Base-by-base conservation (phyloP, 306 rosid species). In the Cyamopsis tetragonoloba region DNA sequence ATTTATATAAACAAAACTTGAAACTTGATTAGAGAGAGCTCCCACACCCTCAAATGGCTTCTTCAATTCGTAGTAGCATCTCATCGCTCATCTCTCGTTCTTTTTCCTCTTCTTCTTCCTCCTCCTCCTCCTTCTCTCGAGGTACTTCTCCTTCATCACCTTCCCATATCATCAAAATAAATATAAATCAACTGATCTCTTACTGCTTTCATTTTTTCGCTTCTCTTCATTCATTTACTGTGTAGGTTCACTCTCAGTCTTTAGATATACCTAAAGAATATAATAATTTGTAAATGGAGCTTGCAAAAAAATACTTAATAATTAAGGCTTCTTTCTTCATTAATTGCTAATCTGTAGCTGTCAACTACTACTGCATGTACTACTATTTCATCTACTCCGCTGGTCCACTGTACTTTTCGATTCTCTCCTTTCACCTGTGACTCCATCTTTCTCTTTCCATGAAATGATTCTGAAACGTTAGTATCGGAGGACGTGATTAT, bases 11-110 rank as follows among this genome's bases (percentile, higher is more conserved):
- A n/a, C n/a, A n/a, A n/a, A n/a, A n/a, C n/a, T n/a, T n/a, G n/a
- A 26, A 24, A n/a, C 11, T 24, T n/a, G 0, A 24, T 12, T 27
- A 24, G 38, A 30, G 42, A 18, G 44, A 58, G 28, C n/a, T n/a
- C n/a, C n/a, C n/a, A n/a, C n/a, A n/a, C n/a, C n/a, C n/a, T n/a
- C n/a, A n/a, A n/a, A n/a, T 58, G 71, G 59, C 32, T 46, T 46
- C 57, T 12, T 20, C 70, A 3, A 5, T 64, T n/a, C n/a, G n/a
- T n/a, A n/a, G n/a, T 0, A 46, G 30, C 22, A 64, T 46, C 30
- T 64, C 70, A 64, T 44, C 30, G 19, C 57, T 64, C 19, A 5
- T 64, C 44, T 30, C 57, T 28, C 57, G 70, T n/a, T 46, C 70
- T 4, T 14, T 17, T 15, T 15, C 23, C 10, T 34, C 34, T 18